Evolutionary conservation across 768 basidiomycete genomes (phyloP).

Genomic region (Coprinopsis marcescibilis): DNA sequence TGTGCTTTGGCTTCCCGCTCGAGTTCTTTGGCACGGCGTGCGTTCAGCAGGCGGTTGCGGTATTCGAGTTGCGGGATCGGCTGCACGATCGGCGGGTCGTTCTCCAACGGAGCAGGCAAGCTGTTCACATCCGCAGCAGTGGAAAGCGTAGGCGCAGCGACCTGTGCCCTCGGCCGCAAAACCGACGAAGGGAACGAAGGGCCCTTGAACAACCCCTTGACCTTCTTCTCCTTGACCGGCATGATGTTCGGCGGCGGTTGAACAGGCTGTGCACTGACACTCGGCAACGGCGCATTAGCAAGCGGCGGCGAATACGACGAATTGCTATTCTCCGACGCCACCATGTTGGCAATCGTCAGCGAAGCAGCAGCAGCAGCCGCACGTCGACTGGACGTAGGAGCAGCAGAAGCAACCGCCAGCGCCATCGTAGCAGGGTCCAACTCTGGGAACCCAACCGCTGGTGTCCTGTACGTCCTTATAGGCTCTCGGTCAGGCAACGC

Average conservation of each 20-base stretch:
- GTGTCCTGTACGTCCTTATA: slow-evolving; percentile 85
- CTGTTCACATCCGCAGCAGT: slow-evolving; percentile 59
- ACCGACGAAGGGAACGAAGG: slow-evolving; percentile 52
- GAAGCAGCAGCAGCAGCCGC: slow-evolving; percentile 85
- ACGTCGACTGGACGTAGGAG: slow-evolving; percentile 60
- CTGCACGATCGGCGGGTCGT: slow-evolving; percentile 42
- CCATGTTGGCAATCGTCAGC: slow-evolving; percentile 85
- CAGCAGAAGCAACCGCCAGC: slow-evolving; percentile 54
- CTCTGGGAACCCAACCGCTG: slow-evolving; percentile 80
- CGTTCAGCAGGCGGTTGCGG: slow-evolving; percentile 36
- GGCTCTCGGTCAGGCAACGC: slow-evolving; percentile 91
- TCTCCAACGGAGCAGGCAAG: slow-evolving; percentile 55
- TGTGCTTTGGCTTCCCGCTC: slow-evolving; percentile 81
- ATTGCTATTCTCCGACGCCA: slow-evolving; percentile 85
- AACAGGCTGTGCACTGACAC: slow-evolving; percentile 16
- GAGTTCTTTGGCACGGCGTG: slow-evolving; percentile 65
- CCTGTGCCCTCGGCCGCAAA: slow-evolving; percentile 54
- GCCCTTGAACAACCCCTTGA: slow-evolving; percentile 69
- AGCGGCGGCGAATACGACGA: slow-evolving; percentile 44
- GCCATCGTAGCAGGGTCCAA: slow-evolving; percentile 68
- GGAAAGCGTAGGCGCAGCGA: slow-evolving; percentile 55
- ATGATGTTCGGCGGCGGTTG: slow-evolving; percentile 27
- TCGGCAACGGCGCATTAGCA: slow-evolving; percentile 13
- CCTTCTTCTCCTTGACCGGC: slow-evolving; percentile 55
- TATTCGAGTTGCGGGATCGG: slow-evolving; percentile 34